Conservation (phyloP, 768 basidiomycete genomes). For the Hirschioporus abietinus region DNA sequence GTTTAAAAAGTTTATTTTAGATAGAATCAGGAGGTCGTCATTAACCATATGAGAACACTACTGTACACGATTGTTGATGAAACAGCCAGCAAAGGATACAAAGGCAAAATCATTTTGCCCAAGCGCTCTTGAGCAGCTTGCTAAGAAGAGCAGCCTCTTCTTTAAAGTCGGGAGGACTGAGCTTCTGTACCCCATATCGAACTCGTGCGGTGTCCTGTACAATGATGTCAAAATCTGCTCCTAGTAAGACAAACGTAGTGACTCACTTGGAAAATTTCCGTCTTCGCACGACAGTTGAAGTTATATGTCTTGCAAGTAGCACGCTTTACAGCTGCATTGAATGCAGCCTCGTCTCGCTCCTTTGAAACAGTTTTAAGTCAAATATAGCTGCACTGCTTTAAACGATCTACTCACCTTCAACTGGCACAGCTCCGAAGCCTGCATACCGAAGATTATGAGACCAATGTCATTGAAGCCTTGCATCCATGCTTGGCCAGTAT, state of each 20-base stretch:
- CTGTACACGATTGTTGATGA: background rate
- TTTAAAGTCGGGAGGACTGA: slow-evolving; percentile 59
- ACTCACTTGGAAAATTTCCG: slow-evolving; percentile 80
- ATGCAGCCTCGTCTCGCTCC: slow-evolving; percentile 56
- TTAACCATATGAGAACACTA: background rate
- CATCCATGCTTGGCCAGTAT: slow-evolving; percentile 86
- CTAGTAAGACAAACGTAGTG: background rate
- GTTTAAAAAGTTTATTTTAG: too few relatives aligned
- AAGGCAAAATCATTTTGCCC: slow-evolving; percentile 35
- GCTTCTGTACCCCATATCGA: slow-evolving; percentile 74
- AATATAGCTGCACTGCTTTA: background rate
- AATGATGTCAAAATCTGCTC: slow-evolving; percentile 7
- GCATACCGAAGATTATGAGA: slow-evolving; percentile 63
- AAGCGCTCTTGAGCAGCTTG: slow-evolving; percentile 54
- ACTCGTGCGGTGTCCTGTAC: slow-evolving; percentile 67
- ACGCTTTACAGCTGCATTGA: slow-evolving; percentile 51
- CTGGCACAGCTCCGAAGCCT: slow-evolving; percentile 72
- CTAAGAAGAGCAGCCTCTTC: slow-evolving; percentile 58
- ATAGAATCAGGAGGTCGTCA: background rate
- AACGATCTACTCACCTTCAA: slow-evolving; percentile 47
- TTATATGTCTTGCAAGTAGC: slow-evolving; percentile 71
- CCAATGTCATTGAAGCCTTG: slow-evolving; percentile 96
- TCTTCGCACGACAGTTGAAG: slow-evolving; percentile 81
- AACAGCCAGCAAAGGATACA: background rate
- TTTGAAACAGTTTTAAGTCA: slow-evolving; percentile 22